Percentiles rank a stretch among this genome's conserved stretches.
These are phyloP conservation scores for Pestalotiopsis sp. DNA, from an alignment of 2,329 filamentous ascomycete species.

Conservation along the genomic window DNA sequence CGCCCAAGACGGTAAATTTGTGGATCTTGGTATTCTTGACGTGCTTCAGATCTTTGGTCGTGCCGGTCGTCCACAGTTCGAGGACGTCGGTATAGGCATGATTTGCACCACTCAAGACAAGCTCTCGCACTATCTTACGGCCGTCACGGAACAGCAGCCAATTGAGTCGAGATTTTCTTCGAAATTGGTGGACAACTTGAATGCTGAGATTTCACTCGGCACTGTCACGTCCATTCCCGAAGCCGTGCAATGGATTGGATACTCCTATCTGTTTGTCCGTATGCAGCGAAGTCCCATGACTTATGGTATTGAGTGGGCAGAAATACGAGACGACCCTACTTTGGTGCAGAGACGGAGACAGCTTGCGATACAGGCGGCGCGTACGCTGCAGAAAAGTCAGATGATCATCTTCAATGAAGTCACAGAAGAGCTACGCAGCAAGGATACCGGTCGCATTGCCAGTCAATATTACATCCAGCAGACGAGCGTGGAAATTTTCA, in stretches of 20 bases:
- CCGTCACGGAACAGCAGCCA: conserved; percentile 92
- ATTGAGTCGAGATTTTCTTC: conserved; percentile 97
- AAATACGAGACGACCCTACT: conserved; percentile 84
- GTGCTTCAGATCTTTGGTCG: conserved; percentile 98
- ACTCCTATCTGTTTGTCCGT: conserved; percentile 95
- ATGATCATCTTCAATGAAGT: conserved; percentile 99
- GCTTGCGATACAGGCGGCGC: conserved; percentile 85
- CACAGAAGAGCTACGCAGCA: conserved; percentile 90
- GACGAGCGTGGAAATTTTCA: conserved; percentile 94
- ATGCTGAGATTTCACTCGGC: conserved; percentile 90
- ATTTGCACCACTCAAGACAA: conserved; percentile 98
- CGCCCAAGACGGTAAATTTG: conserved; percentile 93
- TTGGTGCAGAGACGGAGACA: conserved; percentile 85
- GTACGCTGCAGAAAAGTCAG: conserved; percentile 86
- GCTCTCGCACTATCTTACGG: conserved; percentile 85
- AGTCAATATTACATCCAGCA: conserved; percentile 97
- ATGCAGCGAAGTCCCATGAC: conserved; percentile 91
- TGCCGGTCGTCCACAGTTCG: conserved; percentile 95
- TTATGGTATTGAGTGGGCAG: conserved; percentile 94
- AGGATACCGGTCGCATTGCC: conserved; percentile 94
- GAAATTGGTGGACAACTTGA: conserved; percentile 94
- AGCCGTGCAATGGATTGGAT: conserved; percentile 95
- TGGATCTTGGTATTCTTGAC: conserved; percentile 94
- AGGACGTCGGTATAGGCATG: conserved; percentile 96
- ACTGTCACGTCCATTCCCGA: conserved; percentile 95